Evolutionary conservation across 768 basidiomycete genomes (phyloP).

Genomic region (Tremella mesenterica): DNA sequence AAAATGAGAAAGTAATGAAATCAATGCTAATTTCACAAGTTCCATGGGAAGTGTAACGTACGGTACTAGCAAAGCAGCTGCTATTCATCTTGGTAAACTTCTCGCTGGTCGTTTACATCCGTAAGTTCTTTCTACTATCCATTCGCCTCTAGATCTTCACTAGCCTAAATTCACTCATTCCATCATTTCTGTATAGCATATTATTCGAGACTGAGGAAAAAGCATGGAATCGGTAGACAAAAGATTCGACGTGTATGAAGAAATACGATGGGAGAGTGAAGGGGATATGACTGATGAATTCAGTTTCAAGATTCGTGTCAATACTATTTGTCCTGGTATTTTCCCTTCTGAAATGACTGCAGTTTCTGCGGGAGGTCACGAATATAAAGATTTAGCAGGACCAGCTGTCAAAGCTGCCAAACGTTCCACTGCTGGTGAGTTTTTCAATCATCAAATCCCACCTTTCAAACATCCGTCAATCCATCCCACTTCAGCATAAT

Average conservation of each 20-base stretch:
- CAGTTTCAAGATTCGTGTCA: slow-evolving; percentile 35
- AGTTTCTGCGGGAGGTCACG: slow-evolving; percentile 5
- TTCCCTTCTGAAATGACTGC: slow-evolving; percentile 33
- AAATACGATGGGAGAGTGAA: background rate
- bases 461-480: background rate
- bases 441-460: background rate
- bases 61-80: slow-evolving; percentile 19
- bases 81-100: slow-evolving; percentile 12
- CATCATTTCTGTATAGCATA: too few relatives aligned
- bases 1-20: too few relatives aligned
- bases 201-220: too few relatives aligned
- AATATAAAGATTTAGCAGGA: slow-evolving; percentile 3
- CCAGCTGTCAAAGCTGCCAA: slow-evolving; percentile 8
- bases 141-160: background rate
- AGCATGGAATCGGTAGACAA: too few relatives aligned
- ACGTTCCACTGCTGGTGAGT: slow-evolving; percentile 10
- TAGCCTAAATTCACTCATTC: too few relatives aligned
- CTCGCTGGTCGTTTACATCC: slow-evolving; percentile 18
- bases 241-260: too few relatives aligned
- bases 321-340: slow-evolving; percentile 30
- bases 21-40: too few relatives aligned
- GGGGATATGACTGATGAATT: background rate
- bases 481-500: background rate
- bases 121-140: slow-evolving; percentile 4
- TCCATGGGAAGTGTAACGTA: slow-evolving; percentile 17